Evolutionary conservation across 345 rosid genomes (phyloP), one percentile per base, ranked within the genome.

Genomic region (Populus simonii): DNA sequence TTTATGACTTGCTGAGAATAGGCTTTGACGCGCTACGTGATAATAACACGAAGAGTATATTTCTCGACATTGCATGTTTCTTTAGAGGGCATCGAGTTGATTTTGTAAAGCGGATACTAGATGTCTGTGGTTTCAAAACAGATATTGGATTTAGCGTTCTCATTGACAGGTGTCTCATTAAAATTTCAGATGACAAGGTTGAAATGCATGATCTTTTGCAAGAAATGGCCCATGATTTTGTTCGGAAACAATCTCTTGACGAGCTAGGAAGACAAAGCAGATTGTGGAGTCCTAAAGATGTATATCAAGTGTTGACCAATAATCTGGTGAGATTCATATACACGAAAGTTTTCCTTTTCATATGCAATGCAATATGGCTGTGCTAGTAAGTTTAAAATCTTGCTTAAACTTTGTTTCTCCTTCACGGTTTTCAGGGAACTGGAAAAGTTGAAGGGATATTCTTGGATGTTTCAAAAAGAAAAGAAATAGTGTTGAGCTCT

Each of bases 21-120:
- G 61, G 70, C 27, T 62, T 23, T 65, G 77, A 62, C 3, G 18
- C 11, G 16, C n/a, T 74, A 17, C 69, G 65, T 7, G 70, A 45
- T 22, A 1, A 39, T 39, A 41, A 41, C 4, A 70, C 33, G 77
- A 63, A 63, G 33, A 65, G 51, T 25, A 20, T 63, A 17, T 74
- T 74, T 18, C 61, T 65, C 25, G 70, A 74, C 12, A 45, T 74
- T 63, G 70, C 70, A 3, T 74, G 70, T 20, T 72, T 55, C 27
- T 72, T 72, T 29, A 72, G 11, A n/a, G 75, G 75, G 35, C 35
- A 72, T 20, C 61, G 27, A 22, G 27, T 20, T 22, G 70, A 74
- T 16, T 71, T 29, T 33, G 74, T 71, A 3, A 71, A 29, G 63
- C 31, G 23, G 33, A 49, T 71, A 7, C 12, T 71, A 11, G 57